Conservation (phyloP, 1,284 basidiomycete species). For the Spongispora temasekensis region DNA sequence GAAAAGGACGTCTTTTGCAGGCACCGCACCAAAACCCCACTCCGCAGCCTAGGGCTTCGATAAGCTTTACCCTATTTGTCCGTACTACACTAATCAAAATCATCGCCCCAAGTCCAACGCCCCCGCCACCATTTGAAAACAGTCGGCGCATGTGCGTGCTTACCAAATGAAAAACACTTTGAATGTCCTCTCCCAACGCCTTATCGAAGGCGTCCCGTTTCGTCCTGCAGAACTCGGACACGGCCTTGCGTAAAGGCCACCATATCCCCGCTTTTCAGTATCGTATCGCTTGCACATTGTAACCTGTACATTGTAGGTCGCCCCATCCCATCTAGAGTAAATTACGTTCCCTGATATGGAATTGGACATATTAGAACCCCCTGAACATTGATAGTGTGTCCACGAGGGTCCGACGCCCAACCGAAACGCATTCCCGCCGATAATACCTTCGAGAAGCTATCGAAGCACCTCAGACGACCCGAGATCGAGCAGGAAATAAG, state of each 20-base stretch:
- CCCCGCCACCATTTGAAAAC: slow-evolving; percentile 8
- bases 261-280: slow-evolving; percentile 69
- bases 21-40: no score
- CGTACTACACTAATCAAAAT: neutral
- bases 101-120: neutral
- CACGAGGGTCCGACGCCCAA: slow-evolving; percentile 81
- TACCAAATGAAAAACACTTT: slow-evolving; percentile 85
- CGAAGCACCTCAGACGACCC: slow-evolving; percentile 66
- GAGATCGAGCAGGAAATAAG: slow-evolving; percentile 75
- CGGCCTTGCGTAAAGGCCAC: slow-evolving; percentile 78
- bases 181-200: slow-evolving; percentile 80
- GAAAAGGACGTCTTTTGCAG: no score
- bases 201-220: slow-evolving; percentile 79
- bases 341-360: neutral
- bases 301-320: slow-evolving; percentile 68
- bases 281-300: slow-evolving; percentile 78
- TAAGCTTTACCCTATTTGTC: slow-evolving; percentile 64
- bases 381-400: slow-evolving; percentile 69
- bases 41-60: no score
- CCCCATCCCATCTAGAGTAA: slow-evolving; percentile 1
- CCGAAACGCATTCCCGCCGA: slow-evolving; percentile 79
- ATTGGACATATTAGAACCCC: slow-evolving; percentile 34
- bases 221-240: slow-evolving; percentile 65
- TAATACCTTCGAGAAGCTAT: slow-evolving; percentile 81
- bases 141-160: slow-evolving; percentile 25